Evolutionary conservation across 2,329 filamentous ascomycete genomes (phyloP).

Genomic region (Alternaria ethzedia): DNA sequence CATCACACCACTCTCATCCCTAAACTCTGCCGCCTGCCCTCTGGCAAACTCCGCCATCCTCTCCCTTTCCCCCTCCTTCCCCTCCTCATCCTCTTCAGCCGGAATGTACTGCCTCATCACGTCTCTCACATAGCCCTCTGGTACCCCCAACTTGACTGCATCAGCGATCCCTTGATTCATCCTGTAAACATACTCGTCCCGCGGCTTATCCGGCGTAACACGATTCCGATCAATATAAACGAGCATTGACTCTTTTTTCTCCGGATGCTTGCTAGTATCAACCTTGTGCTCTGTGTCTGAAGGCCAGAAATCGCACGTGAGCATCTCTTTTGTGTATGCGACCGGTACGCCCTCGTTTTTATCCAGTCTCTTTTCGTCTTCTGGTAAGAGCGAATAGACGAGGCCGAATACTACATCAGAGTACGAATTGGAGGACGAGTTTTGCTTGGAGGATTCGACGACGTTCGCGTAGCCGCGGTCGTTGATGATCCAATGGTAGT

Average conservation of each 20-base stretch:
- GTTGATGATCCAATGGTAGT: conserved; percentile 72
- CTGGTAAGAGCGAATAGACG: conserved; percentile 35
- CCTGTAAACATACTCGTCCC: conserved; percentile 65
- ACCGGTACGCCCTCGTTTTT: conserved; percentile 67
- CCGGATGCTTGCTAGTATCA: conserved; percentile 27
- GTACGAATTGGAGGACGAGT: neutral
- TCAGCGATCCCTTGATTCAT: conserved; percentile 71
- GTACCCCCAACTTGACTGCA: conserved; percentile 61
- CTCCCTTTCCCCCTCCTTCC: conserved; percentile 18
- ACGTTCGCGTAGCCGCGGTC: conserved; percentile 72
- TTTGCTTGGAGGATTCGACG: conserved; percentile 42
- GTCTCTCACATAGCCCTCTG: conserved; percentile 60
- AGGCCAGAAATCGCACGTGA: conserved; percentile 55
- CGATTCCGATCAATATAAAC: conserved; percentile 65
- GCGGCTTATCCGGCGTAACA: conserved; percentile 50
- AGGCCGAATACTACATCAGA: conserved; percentile 41
- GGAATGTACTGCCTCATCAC: conserved; percentile 62
- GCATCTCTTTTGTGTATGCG: conserved; percentile 63
- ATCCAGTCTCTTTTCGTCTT: conserved; percentile 43
- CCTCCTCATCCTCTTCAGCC: conserved; percentile 20
- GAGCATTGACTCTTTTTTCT: conserved; percentile 51
- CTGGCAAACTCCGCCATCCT: conserved; percentile 33
- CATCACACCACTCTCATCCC: conserved; percentile 41
- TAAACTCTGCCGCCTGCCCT: conserved; percentile 46
- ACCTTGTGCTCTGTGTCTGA: conserved; percentile 9